Percentiles rank a stretch among this genome's conserved stretches.
phyloP scores from a whole-genome alignment of 345 rosid genomes.

The Theobroma cacao region DNA sequence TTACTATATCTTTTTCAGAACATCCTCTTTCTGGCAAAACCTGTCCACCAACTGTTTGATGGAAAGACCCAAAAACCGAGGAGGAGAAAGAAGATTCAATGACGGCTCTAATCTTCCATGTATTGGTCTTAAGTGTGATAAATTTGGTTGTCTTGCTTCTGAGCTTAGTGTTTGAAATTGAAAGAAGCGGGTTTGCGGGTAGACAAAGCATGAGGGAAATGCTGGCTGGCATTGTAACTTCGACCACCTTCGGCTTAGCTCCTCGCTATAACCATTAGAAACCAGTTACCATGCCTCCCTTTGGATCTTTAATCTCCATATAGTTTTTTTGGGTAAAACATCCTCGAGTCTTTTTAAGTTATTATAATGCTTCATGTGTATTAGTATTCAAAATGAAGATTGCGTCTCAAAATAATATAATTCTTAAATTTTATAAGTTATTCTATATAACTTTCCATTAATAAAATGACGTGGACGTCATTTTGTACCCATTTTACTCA shows the following conservation, averaged over 20 bases:
- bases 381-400: no score
- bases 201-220: constrained; percentile 6
- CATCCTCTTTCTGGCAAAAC: constrained; percentile 8
- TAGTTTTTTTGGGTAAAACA: no score
- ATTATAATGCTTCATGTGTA: no score
- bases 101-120: not conserved
- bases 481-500: no score
- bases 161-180: constrained; percentile 9
- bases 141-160: constrained; percentile 1
- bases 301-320: no score
- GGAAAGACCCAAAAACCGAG: constrained; percentile 35
- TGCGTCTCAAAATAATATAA: no score
- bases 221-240: constrained; percentile 14
- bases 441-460: no score
- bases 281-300: no score
- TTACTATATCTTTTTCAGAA: constrained; percentile 13
- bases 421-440: no score
- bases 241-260: constrained; percentile 23
- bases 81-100: constrained; percentile 4
- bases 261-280: not conserved
- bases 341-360: no score
- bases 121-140: not conserved
- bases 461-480: no score
- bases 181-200: not conserved
- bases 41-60: constrained; percentile 46